A percentile compares a stretch with the other conserved stretches of the same genome.
These are phyloP conservation scores for Backusella circina DNA, from an alignment of 192 early-diverging fungal genomes.

Conservation along the genomic window DNA sequence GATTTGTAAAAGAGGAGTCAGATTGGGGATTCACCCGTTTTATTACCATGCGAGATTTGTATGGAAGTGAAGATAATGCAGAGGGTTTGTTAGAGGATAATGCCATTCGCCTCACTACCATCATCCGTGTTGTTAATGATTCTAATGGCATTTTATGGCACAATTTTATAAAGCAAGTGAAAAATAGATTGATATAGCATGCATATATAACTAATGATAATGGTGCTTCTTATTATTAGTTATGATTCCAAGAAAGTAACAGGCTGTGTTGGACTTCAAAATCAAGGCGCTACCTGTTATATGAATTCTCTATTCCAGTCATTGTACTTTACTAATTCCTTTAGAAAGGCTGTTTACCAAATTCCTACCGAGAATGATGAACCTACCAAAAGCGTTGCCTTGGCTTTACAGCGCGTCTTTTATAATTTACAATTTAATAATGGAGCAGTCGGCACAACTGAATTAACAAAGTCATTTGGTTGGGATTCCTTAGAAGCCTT, in stretches of 20 bases:
- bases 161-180: constrained; percentile 76
- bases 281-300: constrained; percentile 98
- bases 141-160: constrained; percentile 93
- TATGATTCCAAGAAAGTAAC: constrained; percentile 90
- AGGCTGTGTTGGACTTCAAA: constrained; percentile 91
- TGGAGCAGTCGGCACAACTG: constrained; percentile 81
- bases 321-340: constrained; percentile 90
- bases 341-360: constrained; percentile 88
- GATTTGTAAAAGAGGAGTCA: constrained; percentile 74
- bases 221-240: constrained; percentile 31
- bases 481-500: constrained; percentile 96
- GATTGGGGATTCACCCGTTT: constrained; percentile 97
- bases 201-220: neutral
- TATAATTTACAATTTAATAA: constrained; percentile 79
- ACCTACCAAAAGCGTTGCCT: constrained; percentile 81
- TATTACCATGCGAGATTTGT: constrained; percentile 51
- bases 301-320: constrained; percentile 98
- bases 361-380: constrained; percentile 90
- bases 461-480: constrained; percentile 97
- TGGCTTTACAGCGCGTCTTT: constrained; percentile 94
- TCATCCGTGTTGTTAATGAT: constrained; percentile 78
- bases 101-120: constrained; percentile 60
- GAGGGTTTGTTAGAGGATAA: constrained; percentile 68
- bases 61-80: constrained; percentile 28
- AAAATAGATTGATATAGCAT: neutral